phyloP scores from a whole-genome alignment of 2,329 filamentous ascomycete species.

The Fusarium palustre region DNA sequence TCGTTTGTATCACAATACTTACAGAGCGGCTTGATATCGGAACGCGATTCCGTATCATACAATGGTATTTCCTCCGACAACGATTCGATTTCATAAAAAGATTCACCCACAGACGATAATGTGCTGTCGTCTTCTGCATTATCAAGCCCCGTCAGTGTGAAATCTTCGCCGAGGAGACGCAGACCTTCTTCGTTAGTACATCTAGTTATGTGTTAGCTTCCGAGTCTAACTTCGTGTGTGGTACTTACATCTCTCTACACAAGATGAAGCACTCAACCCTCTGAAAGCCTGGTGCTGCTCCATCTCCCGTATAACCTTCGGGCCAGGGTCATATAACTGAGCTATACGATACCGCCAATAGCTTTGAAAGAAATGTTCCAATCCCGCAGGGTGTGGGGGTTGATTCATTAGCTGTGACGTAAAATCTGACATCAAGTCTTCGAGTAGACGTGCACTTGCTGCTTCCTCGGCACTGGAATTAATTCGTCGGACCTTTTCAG shows the following conservation, averaged over 20 bases:
- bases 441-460: not conserved
- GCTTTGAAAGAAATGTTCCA: not conserved
- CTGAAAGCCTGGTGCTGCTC: not conserved
- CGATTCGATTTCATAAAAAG: too few species aligned
- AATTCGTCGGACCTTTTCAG: fast-evolving
- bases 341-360: not conserved
- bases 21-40: too few species aligned
- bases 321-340: not conserved
- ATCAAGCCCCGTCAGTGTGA: not conserved
- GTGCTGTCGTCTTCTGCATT: not conserved
- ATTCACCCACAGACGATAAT: too few species aligned
- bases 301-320: not conserved
- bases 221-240: fast-evolving
- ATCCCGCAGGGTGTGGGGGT: fast-evolving
- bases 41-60: too few species aligned
- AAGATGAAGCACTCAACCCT: not conserved
- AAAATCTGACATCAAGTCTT: not conserved
- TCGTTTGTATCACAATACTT: too few species aligned
- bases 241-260: not conserved
- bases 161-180: not conserved
- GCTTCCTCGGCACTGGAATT: fast-evolving
- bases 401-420: not conserved
- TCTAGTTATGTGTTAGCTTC: not conserved
- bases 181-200: not conserved
- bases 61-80: too few species aligned